Percentiles rank a stretch among this genome's conserved stretches.
Conservation (phyloP, 1,139 yeast genomes). For the Suhomyces maxii region DNA sequence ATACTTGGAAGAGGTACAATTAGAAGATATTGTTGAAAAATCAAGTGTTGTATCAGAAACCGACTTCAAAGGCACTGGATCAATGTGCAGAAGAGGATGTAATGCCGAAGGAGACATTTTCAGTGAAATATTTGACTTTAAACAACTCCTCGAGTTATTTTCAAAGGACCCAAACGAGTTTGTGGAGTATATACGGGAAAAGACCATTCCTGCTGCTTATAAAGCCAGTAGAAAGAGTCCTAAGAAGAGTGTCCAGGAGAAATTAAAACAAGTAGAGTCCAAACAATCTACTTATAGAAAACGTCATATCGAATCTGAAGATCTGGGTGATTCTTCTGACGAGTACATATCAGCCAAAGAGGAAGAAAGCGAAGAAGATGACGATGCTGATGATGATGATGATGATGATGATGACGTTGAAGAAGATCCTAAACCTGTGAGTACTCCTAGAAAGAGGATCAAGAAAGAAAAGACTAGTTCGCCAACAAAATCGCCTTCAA, state of each 20-base stretch:
- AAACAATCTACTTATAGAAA: not conserved
- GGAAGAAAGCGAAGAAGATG: slow-evolving; percentile 7
- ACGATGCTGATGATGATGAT: slow-evolving; percentile 6
- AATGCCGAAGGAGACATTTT: slow-evolving; percentile 33
- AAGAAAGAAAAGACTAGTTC: not conserved
- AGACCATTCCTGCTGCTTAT: slow-evolving; percentile 28
- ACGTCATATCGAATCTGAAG: not conserved
- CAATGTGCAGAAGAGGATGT: slow-evolving; percentile 40
- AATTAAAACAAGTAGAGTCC: slow-evolving; percentile 3
- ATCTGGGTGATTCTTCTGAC: slow-evolving; percentile 1
- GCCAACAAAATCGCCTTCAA: slow-evolving; percentile 10
- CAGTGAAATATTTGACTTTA: slow-evolving; percentile 38
- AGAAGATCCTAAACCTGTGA: slow-evolving; percentile 6
- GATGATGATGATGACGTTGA: slow-evolving; percentile 14
- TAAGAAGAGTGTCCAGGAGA: slow-evolving; percentile 11
- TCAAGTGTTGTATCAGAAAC: slow-evolving; percentile 35
- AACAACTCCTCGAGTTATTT: slow-evolving; percentile 23
- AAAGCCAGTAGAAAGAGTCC: slow-evolving; percentile 11
- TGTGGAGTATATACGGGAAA: slow-evolving; percentile 18
- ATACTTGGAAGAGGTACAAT: slow-evolving; percentile 30
- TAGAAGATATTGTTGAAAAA: slow-evolving; percentile 30
- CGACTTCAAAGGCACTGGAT: slow-evolving; percentile 26
- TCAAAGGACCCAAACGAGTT: slow-evolving; percentile 27
- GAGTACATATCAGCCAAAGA: slow-evolving; percentile 8
- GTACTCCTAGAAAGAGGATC: slow-evolving; percentile 11